Evolutionary conservation across 2,329 filamentous ascomycete species (phyloP).

Genomic region (Hymenoscyphus repandus): DNA sequence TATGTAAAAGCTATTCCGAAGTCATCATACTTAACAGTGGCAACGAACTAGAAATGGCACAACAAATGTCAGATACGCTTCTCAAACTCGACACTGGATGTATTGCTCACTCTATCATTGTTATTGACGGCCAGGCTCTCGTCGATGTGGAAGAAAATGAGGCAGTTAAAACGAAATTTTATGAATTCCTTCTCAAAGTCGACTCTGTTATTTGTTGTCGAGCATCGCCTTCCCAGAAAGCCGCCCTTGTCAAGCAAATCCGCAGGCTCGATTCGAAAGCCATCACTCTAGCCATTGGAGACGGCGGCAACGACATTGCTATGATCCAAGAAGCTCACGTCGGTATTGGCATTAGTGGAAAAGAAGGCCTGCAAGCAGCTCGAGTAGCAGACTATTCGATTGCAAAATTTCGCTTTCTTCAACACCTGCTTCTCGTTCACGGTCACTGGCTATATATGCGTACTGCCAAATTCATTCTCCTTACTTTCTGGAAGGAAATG

Average conservation of each 20-base stretch:
- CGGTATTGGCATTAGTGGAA: slow-evolving; percentile 83
- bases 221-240: slow-evolving; percentile 85
- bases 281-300: slow-evolving; percentile 83
- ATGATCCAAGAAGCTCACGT: slow-evolving; percentile 91
- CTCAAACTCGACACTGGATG: slow-evolving; percentile 58
- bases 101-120: slow-evolving; percentile 74
- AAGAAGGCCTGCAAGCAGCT: slow-evolving; percentile 83
- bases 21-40: slow-evolving; percentile 60
- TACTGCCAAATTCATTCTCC: slow-evolving; percentile 79
- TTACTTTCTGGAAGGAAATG: slow-evolving; percentile 83
- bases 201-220: slow-evolving; percentile 91
- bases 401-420: slow-evolving; percentile 80
- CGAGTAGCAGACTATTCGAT: slow-evolving; percentile 86
- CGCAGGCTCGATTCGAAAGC: slow-evolving; percentile 63
- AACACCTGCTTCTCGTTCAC: slow-evolving; percentile 75
- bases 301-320: slow-evolving; percentile 86
- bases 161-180: slow-evolving; percentile 57
- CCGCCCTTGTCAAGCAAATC: slow-evolving; percentile 73
- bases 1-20: slow-evolving; percentile 67
- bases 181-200: slow-evolving; percentile 67
- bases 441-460: slow-evolving; percentile 86
- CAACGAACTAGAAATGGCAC: slow-evolving; percentile 41
- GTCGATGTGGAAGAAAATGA: slow-evolving; percentile 63
- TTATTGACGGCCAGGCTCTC: slow-evolving; percentile 75
- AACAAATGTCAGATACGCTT: slow-evolving; percentile 42